Evolutionary conservation across 1,284 basidiomycete species (phyloP), one percentile per base, ranked within the genome.

Genomic region (Ustilago lituana): DNA sequence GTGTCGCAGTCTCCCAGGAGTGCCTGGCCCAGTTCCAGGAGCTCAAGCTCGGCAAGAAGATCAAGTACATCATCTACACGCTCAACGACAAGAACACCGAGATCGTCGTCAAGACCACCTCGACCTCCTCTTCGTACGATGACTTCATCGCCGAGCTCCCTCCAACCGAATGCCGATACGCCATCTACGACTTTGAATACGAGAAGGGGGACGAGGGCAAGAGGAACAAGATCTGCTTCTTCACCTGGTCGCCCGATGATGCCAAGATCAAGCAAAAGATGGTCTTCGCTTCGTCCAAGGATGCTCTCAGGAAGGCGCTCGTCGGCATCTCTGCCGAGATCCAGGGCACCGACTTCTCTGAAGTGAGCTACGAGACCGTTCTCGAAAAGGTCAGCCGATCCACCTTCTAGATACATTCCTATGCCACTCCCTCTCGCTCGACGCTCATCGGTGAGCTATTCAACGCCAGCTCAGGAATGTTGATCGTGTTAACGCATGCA

Each of bases 241-340:
- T 88, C 84, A 88, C 89, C 58, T 98, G 95, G 88, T 88, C 90
- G 22, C 95, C 95, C 64, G 94, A 96, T 81, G 85, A 85, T 37
- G 89, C 93, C 49, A 91, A 89, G 85, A 87, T 96, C 84, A 94
- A 90, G 85, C 85, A 88, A 81, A 98, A 96, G 90, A 98, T 98
- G 94, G 81, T 97, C 77, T 92, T 88, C 84, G 91, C 95, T 37
- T 90, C 93, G 22, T 98, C 95, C 70, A 92, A 90, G 84, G 92
- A 94, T 38, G 91, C 90, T 11, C 84, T 98, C 59, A 88, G 89
- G 81, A 88, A 87, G 67, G 82, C 86, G 40, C 96, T 67, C 83
- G 81, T 87, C 17, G 92, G 92, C 41, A 86, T 93, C 73, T 85
- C 87, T 0, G 61, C 86, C 69, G 93, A 97, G 83, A 88, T 98